Conservation (phyloP, 2,329 filamentous ascomycete genomes). For the Penicillium brasilianum region DNA sequence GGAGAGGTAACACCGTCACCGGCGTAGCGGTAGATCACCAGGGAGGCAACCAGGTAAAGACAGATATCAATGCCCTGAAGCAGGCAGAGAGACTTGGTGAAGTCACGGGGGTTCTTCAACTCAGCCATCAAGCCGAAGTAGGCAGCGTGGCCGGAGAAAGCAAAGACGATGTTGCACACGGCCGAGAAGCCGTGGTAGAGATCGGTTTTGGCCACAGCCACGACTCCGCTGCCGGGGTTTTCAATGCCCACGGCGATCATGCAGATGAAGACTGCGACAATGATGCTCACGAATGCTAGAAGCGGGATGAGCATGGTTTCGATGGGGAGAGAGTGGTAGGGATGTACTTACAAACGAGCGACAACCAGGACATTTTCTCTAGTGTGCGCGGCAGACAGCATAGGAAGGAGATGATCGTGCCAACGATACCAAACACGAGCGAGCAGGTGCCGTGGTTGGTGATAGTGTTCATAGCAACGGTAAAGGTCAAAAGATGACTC, state of each 20-base stretch:
- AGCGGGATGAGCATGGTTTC: not conserved
- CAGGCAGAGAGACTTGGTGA: constrained; percentile 65
- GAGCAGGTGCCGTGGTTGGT: constrained; percentile 67
- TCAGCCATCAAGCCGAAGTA: constrained; percentile 72
- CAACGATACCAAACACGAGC: constrained; percentile 67
- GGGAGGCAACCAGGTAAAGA: constrained; percentile 69
- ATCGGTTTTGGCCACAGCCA: constrained; percentile 48
- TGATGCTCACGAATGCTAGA: constrained; percentile 66
- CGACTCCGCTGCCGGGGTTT: constrained; percentile 46
- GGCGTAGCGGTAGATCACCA: constrained; percentile 71
- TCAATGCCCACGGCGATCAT: constrained; percentile 68
- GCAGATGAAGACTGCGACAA: constrained; percentile 67
- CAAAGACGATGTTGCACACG: constrained; percentile 72
- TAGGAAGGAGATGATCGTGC: constrained; percentile 62
- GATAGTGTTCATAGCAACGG: constrained; percentile 70
- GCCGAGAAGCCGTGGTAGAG: constrained; percentile 64
- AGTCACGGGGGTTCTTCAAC: constrained; percentile 65
- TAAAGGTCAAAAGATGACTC: constrained; percentile 73
- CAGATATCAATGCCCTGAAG: constrained; percentile 64
- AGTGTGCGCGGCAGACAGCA: constrained; percentile 67
- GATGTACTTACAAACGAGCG: constrained; percentile 55
- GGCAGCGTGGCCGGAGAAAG: constrained; percentile 71
- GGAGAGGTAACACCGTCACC: constrained; percentile 67
- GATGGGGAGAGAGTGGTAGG: not conserved
- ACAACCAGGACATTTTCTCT: constrained; percentile 66